Evolutionary conservation across 2,329 filamentous ascomycete species (phyloP).

Genomic region (Aureobasidium namibiae): DNA sequence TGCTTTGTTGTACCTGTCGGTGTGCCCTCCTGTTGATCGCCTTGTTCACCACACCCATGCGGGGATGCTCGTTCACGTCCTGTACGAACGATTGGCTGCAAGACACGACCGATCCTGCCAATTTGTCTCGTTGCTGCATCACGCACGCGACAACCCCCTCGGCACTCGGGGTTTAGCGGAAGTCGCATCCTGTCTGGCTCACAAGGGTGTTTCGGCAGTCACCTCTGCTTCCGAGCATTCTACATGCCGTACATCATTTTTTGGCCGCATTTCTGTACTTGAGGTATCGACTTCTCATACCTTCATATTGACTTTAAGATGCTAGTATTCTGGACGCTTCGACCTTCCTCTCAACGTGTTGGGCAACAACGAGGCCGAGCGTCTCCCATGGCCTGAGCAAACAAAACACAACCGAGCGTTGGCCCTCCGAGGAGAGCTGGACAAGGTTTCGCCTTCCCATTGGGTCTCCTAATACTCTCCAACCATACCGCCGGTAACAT

Average conservation of each 20-base stretch:
- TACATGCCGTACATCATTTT: background rate
- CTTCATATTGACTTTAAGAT: background rate
- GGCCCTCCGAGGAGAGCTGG: background rate
- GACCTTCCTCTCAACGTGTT: background rate
- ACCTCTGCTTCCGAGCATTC: background rate
- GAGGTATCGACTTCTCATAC: background rate
- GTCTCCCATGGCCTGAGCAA: background rate
- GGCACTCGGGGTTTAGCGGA: background rate
- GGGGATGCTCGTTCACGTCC: background rate
- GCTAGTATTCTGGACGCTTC: background rate
- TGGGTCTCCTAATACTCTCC: background rate
- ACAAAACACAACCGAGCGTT: background rate
- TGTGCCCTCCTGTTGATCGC: background rate
- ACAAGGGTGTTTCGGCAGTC: background rate
- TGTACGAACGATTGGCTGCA: background rate
- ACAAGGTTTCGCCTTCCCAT: background rate
- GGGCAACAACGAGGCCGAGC: background rate
- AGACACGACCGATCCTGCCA: background rate
- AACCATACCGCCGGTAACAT: slow-evolving; percentile 2
- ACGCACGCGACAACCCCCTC: background rate
- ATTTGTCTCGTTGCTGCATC: slow-evolving; percentile 6
- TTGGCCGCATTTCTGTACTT: background rate
- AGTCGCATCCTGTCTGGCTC: background rate
- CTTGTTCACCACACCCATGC: background rate
- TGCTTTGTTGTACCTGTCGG: background rate